phyloP scores from a whole-genome alignment of 2,329 filamentous ascomycete genomes.

The Ophiostoma quercus region DNA sequence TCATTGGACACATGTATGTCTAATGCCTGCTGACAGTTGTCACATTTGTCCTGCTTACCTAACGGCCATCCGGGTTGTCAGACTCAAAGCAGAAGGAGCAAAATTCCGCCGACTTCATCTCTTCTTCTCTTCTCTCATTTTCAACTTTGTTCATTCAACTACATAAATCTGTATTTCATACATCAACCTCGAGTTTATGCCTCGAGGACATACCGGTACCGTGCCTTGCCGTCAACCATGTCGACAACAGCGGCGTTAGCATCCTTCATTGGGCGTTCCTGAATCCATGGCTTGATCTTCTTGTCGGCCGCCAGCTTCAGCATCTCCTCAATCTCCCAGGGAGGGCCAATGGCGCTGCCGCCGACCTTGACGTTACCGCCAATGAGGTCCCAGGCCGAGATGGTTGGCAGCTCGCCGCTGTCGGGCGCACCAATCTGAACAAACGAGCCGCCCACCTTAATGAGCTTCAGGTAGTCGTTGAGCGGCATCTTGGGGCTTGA shows the following conservation, averaged over 20 bases:
- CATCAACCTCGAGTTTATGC: background rate
- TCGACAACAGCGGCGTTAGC: conserved; percentile 54
- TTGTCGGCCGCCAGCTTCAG: conserved; percentile 54
- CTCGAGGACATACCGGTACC: conserved; percentile 45
- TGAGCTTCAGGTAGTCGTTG: conserved; percentile 54
- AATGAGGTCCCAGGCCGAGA: conserved; percentile 56
- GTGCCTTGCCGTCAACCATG: conserved; percentile 51
- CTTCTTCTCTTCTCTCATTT: background rate
- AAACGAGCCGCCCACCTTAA: conserved; percentile 62
- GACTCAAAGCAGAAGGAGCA: background rate
- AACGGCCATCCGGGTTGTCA: background rate
- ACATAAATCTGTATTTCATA: background rate
- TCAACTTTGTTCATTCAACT: background rate
- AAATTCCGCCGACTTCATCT: background rate
- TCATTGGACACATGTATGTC: background rate
- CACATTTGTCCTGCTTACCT: background rate
- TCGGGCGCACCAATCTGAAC: conserved; percentile 63
- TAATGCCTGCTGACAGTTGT: background rate
- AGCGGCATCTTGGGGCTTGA: conserved; percentile 54
- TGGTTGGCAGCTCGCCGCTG: conserved; percentile 38
- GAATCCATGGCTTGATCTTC: conserved; percentile 53
- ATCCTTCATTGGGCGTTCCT: conserved; percentile 51
- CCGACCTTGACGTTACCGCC: conserved; percentile 49
- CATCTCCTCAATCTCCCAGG: conserved; percentile 57
- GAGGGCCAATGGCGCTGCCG: conserved; percentile 46